Evolutionary conservation across 257 asterid genomes (phyloP).

Genomic region (Fraxinus anomala): DNA sequence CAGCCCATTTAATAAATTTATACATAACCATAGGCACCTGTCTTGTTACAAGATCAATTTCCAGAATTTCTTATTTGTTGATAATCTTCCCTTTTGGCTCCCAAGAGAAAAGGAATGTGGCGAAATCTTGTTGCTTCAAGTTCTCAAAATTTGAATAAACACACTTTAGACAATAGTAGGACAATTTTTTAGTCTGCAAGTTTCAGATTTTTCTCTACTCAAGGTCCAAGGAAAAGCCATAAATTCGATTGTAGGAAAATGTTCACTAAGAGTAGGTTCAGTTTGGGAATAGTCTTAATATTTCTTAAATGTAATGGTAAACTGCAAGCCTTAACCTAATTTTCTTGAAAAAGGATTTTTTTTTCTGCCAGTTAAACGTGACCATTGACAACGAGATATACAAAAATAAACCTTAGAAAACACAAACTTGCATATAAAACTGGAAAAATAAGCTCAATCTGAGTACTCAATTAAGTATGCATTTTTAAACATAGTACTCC

Average conservation of each 20-base stretch:
- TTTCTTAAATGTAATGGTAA: not conserved
- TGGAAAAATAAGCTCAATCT: not conserved
- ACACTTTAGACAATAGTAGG: not conserved
- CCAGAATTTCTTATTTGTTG: not conserved
- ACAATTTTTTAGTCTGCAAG: not conserved
- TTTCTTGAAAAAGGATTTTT: not conserved
- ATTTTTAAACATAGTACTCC: not conserved
- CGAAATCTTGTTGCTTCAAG: not conserved
- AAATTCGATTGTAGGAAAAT: not conserved
- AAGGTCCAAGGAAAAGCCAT: not conserved
- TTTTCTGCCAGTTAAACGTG: not conserved
- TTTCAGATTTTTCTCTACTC: not conserved
- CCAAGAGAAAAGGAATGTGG: not conserved
- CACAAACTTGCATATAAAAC: not conserved
- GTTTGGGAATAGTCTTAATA: not conserved
- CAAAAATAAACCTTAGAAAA: not conserved
- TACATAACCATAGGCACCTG: not conserved
- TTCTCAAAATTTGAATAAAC: not conserved
- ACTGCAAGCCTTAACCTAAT: not conserved
- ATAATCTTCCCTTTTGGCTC: not conserved
- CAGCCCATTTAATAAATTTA: not conserved
- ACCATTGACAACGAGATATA: not conserved
- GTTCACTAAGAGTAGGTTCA: not conserved
- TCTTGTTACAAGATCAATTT: not conserved
- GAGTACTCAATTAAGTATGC: not conserved